Conservation (phyloP, 2,329 filamentous ascomycete genomes). For the Sclerotinia subarctica region DNA sequence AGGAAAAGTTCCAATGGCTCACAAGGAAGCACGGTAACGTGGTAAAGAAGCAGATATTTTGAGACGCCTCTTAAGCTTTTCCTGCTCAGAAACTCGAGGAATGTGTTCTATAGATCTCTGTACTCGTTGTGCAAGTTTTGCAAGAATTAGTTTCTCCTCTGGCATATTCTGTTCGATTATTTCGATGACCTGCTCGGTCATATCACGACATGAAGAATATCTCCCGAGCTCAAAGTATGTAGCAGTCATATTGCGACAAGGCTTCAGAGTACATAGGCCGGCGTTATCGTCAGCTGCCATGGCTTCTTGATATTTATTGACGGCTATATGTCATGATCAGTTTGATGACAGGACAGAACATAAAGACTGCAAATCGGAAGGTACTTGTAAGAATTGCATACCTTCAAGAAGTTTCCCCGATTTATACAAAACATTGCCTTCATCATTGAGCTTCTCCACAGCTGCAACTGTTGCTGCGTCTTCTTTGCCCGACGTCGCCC, state of each 20-base stretch:
- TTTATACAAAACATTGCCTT: neutral
- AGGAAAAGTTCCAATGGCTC: neutral
- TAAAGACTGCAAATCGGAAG: neutral
- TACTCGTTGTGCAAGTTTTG: neutral
- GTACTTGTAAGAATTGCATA: neutral
- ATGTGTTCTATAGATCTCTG: neutral
- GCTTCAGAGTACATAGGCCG: neutral
- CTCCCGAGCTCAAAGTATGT: neutral
- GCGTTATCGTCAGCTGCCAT: neutral
- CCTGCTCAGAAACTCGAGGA: neutral
- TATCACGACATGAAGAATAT: neutral
- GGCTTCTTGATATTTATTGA: neutral
- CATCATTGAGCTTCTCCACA: neutral
- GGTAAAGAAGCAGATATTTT: neutral
- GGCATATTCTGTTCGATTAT: neutral
- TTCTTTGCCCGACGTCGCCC: neutral
- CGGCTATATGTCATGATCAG: neutral
- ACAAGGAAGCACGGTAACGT: neutral
- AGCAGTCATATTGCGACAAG: neutral
- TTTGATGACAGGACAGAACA: neutral
- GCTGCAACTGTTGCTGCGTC: neutral
- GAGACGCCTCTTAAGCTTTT: neutral
- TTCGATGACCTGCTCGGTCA: neutral
- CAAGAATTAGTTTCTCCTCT: neutral
- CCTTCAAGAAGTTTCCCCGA: neutral